Evolutionary conservation across 495 filamentous ascomycete genomes (phyloP).

Genomic region (Hypoxylon trugodes): DNA sequence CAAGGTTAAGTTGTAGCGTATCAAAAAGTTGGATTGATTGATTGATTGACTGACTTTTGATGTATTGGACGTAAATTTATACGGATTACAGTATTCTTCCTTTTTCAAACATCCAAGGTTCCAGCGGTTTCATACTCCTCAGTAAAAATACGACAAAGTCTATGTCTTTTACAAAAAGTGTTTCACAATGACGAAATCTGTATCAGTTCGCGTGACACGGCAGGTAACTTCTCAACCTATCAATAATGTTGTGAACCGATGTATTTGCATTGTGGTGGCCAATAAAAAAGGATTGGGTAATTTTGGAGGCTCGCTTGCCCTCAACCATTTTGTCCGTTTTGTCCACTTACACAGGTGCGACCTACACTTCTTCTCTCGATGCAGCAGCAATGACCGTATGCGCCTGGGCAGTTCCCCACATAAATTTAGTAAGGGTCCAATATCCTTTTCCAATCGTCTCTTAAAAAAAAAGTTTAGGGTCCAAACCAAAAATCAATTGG

Average conservation of each 20-base stretch:
- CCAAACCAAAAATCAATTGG: too few species aligned
- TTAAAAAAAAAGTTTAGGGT: too few species aligned
- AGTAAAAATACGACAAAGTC: slow-evolving; percentile 11
- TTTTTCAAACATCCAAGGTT: slow-evolving; percentile 4
- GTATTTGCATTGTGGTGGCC: background rate
- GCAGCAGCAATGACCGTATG: too few species aligned
- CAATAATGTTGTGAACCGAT: slow-evolving; percentile 34
- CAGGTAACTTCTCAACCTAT: slow-evolving; percentile 23
- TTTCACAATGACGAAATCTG: slow-evolving; percentile 40
- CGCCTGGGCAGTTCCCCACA: too few species aligned
- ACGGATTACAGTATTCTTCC: background rate
- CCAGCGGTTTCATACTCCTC: slow-evolving; percentile 13
- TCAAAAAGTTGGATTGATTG: background rate
- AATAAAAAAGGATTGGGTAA: slow-evolving; percentile 14
- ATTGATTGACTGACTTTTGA: background rate
- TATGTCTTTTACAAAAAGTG: slow-evolving; percentile 1
- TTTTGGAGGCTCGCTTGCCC: slow-evolving; percentile 18
- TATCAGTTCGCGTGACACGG: slow-evolving; percentile 28
- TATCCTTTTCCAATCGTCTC: too few species aligned
- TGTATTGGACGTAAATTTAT: background rate
- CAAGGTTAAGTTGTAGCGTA: background rate
- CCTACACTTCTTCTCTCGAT: too few species aligned
- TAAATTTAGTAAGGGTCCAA: too few species aligned
- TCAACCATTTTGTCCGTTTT: background rate
- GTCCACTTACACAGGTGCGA: slow-evolving; percentile 7